Evolutionary conservation across 2,329 filamentous ascomycete species (phyloP).

Genomic region (Truncatella angustata): DNA sequence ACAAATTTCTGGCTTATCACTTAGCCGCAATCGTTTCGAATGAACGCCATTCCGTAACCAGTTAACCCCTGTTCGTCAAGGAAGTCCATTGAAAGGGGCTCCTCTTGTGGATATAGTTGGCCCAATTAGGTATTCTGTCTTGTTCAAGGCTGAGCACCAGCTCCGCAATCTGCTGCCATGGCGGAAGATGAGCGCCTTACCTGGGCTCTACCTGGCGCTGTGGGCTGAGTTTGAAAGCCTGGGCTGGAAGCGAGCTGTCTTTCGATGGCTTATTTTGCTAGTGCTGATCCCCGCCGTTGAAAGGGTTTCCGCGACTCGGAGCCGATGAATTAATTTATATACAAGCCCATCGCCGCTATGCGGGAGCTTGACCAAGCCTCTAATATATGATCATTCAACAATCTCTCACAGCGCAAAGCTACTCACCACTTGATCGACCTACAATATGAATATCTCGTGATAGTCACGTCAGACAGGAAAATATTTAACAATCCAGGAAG

Average conservation of each 20-base stretch:
- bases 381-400: background rate
- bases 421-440: background rate
- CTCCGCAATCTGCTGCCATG: background rate
- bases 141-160: background rate
- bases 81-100: background rate
- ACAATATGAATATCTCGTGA: background rate
- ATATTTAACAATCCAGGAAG: background rate
- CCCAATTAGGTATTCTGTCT: background rate
- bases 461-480: no score
- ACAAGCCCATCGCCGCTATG: background rate
- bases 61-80: background rate
- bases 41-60: background rate
- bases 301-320: background rate
- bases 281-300: background rate
- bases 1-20: background rate
- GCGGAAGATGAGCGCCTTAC: background rate
- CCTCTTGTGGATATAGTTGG: background rate
- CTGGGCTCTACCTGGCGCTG: background rate
- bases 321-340: background rate
- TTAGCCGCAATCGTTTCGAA: slow-evolving; percentile 1
- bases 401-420: background rate
- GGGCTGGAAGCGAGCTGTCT: background rate
- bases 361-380: background rate
- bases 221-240: background rate
- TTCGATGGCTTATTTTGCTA: background rate